Evolutionary conservation across 169 alveolate genomes (phyloP).

Genomic region (Cryptosporidium meleagridis): DNA sequence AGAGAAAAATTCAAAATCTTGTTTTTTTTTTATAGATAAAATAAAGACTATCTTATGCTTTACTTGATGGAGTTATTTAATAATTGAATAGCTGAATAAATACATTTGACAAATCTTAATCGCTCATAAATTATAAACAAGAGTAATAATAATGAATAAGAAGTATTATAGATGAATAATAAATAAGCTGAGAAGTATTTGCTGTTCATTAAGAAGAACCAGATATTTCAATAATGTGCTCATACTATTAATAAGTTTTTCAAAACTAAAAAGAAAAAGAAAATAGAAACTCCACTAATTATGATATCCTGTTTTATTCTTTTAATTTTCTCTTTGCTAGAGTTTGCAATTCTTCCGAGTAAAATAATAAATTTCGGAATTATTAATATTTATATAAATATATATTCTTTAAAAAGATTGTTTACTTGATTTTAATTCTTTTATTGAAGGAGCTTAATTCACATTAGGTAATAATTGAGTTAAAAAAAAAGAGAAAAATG

Average conservation of each 20-base stretch:
- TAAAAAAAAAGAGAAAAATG: not conserved
- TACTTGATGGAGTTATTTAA: too few relatives aligned
- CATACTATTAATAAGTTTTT: not conserved
- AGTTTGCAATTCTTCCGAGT: not conserved
- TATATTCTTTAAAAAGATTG: not conserved
- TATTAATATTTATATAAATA: not conserved
- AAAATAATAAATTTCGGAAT: not conserved
- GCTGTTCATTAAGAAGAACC: slow-evolving; percentile 9
- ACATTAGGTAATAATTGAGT: not conserved
- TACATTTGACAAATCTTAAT: not conserved
- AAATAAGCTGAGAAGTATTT: not conserved
- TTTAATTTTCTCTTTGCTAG: slow-evolving; percentile 28
- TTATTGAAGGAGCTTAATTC: too few relatives aligned
- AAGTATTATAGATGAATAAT: not conserved
- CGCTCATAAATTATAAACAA: not conserved
- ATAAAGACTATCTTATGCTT: too few relatives aligned
- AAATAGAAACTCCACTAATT: not conserved
- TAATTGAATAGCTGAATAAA: not conserved
- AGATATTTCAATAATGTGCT: not conserved
- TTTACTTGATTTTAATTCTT: too few relatives aligned
- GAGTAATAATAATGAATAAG: not conserved
- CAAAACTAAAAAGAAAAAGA: not conserved
- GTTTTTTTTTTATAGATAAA: too few relatives aligned
- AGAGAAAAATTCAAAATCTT: not conserved
- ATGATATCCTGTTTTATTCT: slow-evolving; percentile 18